A percentile compares a stretch with the other conserved stretches of the same genome.
Conservation (phyloP, 2,329 filamentous ascomycete species). For the Trichoderma asperellum region DNA sequence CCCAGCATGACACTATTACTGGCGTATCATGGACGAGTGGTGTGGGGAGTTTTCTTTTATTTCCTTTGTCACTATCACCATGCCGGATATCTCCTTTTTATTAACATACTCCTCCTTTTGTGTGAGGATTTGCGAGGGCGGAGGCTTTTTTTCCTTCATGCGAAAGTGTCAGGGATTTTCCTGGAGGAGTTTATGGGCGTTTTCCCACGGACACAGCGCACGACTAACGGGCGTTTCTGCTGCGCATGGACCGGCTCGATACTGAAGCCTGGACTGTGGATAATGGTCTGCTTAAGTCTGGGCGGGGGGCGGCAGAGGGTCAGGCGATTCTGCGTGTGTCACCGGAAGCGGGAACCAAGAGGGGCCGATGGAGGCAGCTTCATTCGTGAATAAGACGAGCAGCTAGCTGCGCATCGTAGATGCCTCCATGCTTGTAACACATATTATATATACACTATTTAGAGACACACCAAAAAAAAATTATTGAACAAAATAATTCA, state of each 20-base stretch:
- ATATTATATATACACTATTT: conserved; percentile 22
- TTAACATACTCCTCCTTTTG: conserved; percentile 6
- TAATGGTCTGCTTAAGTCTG: conserved; percentile 23
- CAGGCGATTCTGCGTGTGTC: conserved; percentile 23
- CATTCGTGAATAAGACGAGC: conserved; percentile 17
- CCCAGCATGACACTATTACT: conserved; percentile 28
- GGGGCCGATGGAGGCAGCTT: conserved; percentile 21
- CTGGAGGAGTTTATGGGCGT: conserved; percentile 29
- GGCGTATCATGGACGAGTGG: conserved; percentile 28
- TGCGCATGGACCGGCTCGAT: conserved; percentile 17
- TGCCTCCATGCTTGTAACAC: conserved; percentile 9
- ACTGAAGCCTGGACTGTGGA: conserved; percentile 16
- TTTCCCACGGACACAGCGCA: conserved; percentile 11
- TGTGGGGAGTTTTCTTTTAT: conserved; percentile 27
- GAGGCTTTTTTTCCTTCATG: conserved; percentile 24
- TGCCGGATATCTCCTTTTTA: conserved; percentile 22
- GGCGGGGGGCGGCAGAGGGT: conserved; percentile 25
- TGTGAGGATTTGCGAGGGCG: conserved; percentile 7
- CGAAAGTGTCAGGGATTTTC: conserved; percentile 16
- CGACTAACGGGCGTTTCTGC: conserved; percentile 16
- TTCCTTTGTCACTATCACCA: conserved; percentile 17
- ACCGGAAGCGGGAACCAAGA: conserved; percentile 20
- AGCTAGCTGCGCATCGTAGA: conserved; percentile 13
- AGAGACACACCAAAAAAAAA: conserved; percentile 21
- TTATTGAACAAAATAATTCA: conserved; percentile 3